Evolutionary conservation across 441 rosid species (phyloP).

Genomic region (Syzygium syzygioides): DNA sequence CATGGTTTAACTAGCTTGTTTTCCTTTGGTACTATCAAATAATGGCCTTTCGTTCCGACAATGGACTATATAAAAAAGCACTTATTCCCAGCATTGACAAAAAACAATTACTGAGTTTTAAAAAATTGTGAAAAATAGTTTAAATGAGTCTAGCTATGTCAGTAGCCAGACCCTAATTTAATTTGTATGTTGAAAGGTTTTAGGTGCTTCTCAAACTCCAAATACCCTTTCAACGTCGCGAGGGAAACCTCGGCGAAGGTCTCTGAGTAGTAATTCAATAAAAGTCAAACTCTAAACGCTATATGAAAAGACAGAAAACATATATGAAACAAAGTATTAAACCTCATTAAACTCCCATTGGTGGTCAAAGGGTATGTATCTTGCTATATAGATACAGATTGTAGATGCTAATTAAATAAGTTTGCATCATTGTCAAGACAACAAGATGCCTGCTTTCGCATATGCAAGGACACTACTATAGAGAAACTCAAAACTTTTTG

Average conservation of each 20-base stretch:
- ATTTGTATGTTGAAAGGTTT: not conserved
- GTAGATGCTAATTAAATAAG: not conserved
- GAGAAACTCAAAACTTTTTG: not conserved
- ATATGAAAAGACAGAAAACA: not conserved
- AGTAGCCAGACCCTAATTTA: not conserved
- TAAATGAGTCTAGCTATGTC: not conserved
- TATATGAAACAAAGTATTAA: not conserved
- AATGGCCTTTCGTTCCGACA: not conserved
- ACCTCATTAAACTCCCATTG: not conserved
- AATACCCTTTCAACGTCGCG: too few relatives aligned
- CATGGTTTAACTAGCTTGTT: not conserved
- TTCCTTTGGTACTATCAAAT: not conserved
- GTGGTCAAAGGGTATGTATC: not conserved
- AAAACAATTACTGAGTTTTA: not conserved
- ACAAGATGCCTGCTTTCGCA: not conserved
- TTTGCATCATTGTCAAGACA: not conserved
- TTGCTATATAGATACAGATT: not conserved
- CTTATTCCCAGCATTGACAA: not conserved
- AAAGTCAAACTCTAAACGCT: not conserved
- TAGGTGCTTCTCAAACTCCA: not conserved
- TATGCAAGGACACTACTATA: not conserved
- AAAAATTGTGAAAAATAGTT: not conserved
- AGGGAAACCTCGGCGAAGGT: too few relatives aligned
- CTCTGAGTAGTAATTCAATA: not conserved
- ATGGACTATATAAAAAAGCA: not conserved